phyloP scores from a whole-genome alignment of 495 filamentous ascomycete genomes.

The Mycothermus thermophilus region DNA sequence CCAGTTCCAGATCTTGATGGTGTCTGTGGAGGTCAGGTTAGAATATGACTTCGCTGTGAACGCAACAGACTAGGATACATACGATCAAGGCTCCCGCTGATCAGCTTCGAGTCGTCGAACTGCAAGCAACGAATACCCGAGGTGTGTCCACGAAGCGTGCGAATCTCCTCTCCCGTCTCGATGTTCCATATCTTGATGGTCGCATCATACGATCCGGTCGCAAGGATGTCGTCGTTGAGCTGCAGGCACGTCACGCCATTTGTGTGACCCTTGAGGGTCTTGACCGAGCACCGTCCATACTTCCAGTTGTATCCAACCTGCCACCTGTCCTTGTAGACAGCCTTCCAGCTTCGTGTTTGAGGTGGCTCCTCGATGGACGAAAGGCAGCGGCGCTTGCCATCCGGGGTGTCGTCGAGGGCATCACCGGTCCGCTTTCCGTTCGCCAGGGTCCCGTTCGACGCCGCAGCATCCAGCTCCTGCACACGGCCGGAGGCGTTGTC shows the following conservation, averaged over 20 bases:
- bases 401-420: conserved; percentile 14
- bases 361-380: conserved; percentile 15
- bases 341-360: conserved; percentile 70
- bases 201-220: conserved; percentile 86
- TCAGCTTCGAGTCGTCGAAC: conserved; percentile 71
- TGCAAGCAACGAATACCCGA: conserved; percentile 76
- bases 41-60: too few relatives aligned
- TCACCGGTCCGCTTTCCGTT: conserved; percentile 22
- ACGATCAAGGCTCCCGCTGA: conserved; percentile 23
- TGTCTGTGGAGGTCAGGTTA: conserved; percentile 28
- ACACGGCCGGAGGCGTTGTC: conserved; percentile 16
- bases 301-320: conserved; percentile 89
- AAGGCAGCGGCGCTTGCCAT: conserved; percentile 38
- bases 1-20: conserved; percentile 92
- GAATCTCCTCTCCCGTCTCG: conserved; percentile 69
- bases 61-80: too few relatives aligned
- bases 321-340: conserved; percentile 28
- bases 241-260: conserved; percentile 96
- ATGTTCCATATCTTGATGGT: conserved; percentile 96
- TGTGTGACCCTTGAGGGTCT: conserved; percentile 71
- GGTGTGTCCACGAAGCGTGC: conserved; percentile 69
- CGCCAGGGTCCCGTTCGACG: neutral
- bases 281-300: conserved; percentile 71
- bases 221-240: conserved; percentile 84
- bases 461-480: conserved; percentile 12